Base-by-base conservation (phyloP, 1,284 basidiomycete genomes). In the Cutaneotrichosporon mucoides region DNA sequence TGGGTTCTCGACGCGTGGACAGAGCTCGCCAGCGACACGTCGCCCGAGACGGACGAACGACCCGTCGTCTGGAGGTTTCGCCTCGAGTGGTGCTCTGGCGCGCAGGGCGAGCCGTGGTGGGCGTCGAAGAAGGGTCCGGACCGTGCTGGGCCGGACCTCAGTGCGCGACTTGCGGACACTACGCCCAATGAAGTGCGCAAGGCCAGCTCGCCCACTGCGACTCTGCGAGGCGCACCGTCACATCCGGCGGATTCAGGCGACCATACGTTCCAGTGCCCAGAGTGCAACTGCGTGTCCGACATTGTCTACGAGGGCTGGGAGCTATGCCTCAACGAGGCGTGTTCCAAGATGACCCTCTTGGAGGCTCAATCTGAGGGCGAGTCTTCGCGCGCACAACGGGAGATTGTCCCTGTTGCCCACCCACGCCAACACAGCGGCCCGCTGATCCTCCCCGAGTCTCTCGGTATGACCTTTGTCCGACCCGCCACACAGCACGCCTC, bases 1-100 rank as follows among this genome's bases (percentile, higher is more conserved):
- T 78, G 73, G 73, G 57, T 77, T 33, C 60, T 66, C 0, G 76
- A 75, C 53, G 72, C 76, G 38, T 78, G 76, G 76, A 61, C 73
- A n/a, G 76, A 76, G 57, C 73, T 73, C 1, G 63, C 10, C 40
- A 34, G 15, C 10, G 46, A 6, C 34, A 51, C 24, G 42, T 6
- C 9, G 36, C 50, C 33, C 40, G 15, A 7, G n/a, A 35, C 0
- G 16, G 41, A n/a, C 37, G 16, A 45, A n/a, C 37, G 58, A 15
- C 16, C 36, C 34, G 57, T 63, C 48, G 53, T 62, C 4, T 78
- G 76, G 76, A 66, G 66, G 52, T 77, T 76, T 57, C 65, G 71
- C 13, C 73, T 77, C 57, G 70, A 77, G 48, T 78, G 70, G 70
- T 75, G 73, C 57, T 50, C 55, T 1, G 64, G 24, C 24, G 2